These are phyloP conservation scores for Albatrellus sp. DNA, from an alignment of 1,284 basidiomycete species.

Conservation along the genomic window DNA sequence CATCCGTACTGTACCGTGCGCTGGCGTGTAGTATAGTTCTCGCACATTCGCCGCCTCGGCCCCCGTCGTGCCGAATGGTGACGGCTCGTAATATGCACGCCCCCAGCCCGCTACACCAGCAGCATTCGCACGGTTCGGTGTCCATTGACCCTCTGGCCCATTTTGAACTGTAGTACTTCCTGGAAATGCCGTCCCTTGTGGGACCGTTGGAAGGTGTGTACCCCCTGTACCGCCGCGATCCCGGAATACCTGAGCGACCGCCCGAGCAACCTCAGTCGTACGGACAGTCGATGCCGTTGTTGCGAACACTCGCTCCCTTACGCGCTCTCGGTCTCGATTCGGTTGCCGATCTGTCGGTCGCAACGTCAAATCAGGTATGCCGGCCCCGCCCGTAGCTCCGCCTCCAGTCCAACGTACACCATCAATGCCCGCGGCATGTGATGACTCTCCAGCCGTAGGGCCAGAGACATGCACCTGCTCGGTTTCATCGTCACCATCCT, in stretches of 20 bases:
- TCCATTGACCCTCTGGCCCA: no score
- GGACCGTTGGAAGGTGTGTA: not conserved
- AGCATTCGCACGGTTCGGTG: no score
- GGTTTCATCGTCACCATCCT: slow-evolving; percentile 55
- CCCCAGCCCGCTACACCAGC: slow-evolving; percentile 10
- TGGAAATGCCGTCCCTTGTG: not conserved
- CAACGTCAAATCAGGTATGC: not conserved
- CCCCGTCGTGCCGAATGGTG: slow-evolving; percentile 8
- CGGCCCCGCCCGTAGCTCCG: not conserved
- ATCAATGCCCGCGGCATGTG: not conserved
- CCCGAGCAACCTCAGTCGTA: slow-evolving; percentile 10
- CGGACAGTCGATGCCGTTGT: slow-evolving; percentile 10
- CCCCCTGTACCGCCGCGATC: not conserved
- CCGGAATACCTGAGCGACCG: slow-evolving; percentile 6
- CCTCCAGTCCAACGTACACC: no score
- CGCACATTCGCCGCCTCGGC: not conserved
- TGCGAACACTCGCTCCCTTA: slow-evolving; percentile 18
- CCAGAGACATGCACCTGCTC: slow-evolving; percentile 14
- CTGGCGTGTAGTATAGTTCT: slow-evolving; percentile 6
- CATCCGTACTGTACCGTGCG: slow-evolving; percentile 2
- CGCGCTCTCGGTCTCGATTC: slow-evolving; percentile 14
- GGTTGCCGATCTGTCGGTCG: slow-evolving; percentile 5
- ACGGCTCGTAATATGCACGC: slow-evolving; percentile 11
- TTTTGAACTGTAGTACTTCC: not conserved
- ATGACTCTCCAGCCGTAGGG: not conserved